Base-by-base conservation (phyloP, 495 filamentous ascomycete species). In the Podospora appendiculata region DNA sequence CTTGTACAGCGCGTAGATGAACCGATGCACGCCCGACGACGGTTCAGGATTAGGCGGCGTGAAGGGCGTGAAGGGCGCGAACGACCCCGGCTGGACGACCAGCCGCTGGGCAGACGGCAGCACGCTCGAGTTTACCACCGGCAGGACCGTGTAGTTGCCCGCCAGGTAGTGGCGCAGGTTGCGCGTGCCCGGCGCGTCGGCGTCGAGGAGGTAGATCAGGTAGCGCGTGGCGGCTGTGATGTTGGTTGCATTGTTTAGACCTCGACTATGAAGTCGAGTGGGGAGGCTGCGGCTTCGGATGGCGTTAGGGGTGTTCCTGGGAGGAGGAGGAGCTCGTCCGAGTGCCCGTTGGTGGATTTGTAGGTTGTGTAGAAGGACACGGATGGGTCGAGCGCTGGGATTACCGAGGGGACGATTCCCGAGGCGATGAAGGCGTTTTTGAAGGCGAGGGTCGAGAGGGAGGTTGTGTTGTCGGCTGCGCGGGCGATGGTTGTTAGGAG, bases 321-420 rank as follows among this genome's bases (percentile, higher is more conserved):
- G 0, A 56, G 32, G 1, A 64, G 34, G 4, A 64, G 56, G 35
- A 55, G 53, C 33, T 25, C 49, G 25, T 25, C 25, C 25, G 25
- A n/a, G 44, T 58, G 53, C 7, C n/a, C n/a, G n/a, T n/a, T 55
- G 14, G 46, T 42, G 16, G 51, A 50, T n/a, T n/a, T n/a, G 55
- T 61, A 64, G 36, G 47, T 51, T 16, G 46, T 55, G 45, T 64
- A 64, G 39, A 64, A 64, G 9, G 58, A 61, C 0, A 60, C 58
- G n/a, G 58, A 51, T 1, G 61, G 61, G 48, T 64, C 61, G 2
- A 64, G 51, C 10, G 58, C 58, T 2, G 58, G 52, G 48, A 64
- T 58, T 19, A 64, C 53, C 34, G 61, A 55, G 45, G 61, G 61
- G 4, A 64, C 61, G 45, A 64, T 64, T 44, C 55, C 55, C n/a